phyloP scores from a whole-genome alignment of 257 asterid species.

The Jasminum sambac region DNA sequence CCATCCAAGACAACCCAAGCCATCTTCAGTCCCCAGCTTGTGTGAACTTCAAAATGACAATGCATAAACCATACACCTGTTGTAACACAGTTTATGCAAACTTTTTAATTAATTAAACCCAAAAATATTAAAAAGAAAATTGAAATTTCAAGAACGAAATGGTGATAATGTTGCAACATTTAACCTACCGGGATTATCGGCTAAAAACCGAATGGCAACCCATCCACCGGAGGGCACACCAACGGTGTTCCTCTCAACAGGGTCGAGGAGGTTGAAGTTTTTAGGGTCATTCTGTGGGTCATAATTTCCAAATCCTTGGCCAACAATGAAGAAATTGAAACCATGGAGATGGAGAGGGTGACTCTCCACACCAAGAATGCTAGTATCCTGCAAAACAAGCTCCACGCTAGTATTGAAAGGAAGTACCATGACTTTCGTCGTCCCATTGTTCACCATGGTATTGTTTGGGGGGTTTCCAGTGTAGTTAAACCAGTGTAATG shows the following conservation, averaged over 20 bases:
- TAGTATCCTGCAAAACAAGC: conserved; percentile 47
- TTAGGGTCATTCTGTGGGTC: conserved; percentile 33
- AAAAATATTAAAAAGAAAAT: background rate
- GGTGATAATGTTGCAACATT: background rate
- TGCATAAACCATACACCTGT: conserved; percentile 50
- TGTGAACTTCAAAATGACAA: conserved; percentile 45
- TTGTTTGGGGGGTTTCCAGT: conserved; percentile 35
- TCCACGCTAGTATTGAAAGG: conserved; percentile 37
- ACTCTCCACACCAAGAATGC: conserved; percentile 40
- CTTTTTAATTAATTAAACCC: background rate
- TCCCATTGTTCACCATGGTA: conserved; percentile 31
- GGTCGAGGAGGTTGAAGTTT: conserved; percentile 47
- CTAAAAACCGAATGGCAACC: conserved; percentile 52
- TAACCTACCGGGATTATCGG: conserved; percentile 47
- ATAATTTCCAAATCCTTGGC: conserved; percentile 49
- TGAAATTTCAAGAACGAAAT: background rate
- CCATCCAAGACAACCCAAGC: conserved; percentile 50
- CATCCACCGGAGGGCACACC: conserved; percentile 53
- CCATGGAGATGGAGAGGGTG: conserved; percentile 61
- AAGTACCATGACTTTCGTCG: conserved; percentile 36
- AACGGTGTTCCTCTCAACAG: conserved; percentile 43
- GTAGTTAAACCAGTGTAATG: conserved; percentile 35
- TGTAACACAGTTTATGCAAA: background rate
- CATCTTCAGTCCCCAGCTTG: conserved; percentile 53
- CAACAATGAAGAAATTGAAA: conserved; percentile 44